Percentiles rank a stretch among this genome's conserved stretches.
Conservation (phyloP, 257 asterid genomes). For the Gardenia jasminoides region DNA sequence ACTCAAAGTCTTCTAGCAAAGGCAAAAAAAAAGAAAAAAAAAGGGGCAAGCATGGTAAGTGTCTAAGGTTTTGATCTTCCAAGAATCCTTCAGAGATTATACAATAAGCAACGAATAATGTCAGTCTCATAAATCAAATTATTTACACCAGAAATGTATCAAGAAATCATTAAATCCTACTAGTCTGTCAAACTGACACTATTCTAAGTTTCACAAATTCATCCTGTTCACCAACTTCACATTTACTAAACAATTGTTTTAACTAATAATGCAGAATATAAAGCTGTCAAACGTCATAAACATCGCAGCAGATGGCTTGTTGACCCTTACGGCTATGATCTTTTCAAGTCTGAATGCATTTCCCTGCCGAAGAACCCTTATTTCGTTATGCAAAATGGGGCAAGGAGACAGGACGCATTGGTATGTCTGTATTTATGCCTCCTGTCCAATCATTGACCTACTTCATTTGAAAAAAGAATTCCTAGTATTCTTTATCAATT, state of each 20-base stretch:
- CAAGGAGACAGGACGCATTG: neutral
- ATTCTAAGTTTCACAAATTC: neutral
- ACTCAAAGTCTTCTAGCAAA: neutral
- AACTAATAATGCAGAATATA: neutral
- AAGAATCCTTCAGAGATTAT: neutral
- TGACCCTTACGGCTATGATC: constrained; percentile 11
- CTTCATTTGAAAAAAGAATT: neutral
- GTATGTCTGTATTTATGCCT: neutral
- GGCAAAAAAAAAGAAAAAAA: neutral
- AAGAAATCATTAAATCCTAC: too few relatives aligned
- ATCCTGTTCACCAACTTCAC: neutral
- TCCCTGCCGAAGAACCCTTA: constrained; percentile 24
- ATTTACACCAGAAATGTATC: too few relatives aligned
- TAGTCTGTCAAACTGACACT: too few relatives aligned
- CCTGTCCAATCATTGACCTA: too few relatives aligned
- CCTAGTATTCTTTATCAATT: too few relatives aligned
- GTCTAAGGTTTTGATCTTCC: neutral
- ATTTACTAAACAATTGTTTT: neutral
- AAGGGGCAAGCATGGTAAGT: neutral
- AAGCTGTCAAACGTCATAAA: neutral
- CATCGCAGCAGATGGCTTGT: neutral
- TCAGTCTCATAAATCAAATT: too few relatives aligned
- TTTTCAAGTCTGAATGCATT: constrained; percentile 24
- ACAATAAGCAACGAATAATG: neutral
- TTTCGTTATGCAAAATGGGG: constrained; percentile 3